Percentiles rank a stretch among this genome's conserved stretches.
phyloP scores from a whole-genome alignment of 2,329 filamentous ascomycete genomes.

The Colletotrichum falcatum region DNA sequence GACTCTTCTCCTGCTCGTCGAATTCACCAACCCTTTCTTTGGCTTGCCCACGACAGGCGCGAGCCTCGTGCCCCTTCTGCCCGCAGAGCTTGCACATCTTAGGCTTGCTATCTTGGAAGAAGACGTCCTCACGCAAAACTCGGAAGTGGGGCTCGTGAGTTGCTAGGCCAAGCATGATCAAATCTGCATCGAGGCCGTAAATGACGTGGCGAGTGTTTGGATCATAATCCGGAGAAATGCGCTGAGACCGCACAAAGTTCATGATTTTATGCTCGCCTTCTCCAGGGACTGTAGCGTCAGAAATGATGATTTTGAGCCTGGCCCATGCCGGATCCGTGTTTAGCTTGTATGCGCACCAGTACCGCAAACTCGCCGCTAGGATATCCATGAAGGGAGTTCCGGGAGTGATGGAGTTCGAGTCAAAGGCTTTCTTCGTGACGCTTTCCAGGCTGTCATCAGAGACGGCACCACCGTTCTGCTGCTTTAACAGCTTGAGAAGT shows the following conservation, averaged over 20 bases:
- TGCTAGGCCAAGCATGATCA: slow-evolving; percentile 97
- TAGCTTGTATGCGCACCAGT: slow-evolving; percentile 98
- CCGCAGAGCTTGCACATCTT: slow-evolving; percentile 90
- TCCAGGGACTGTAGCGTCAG: slow-evolving; percentile 95
- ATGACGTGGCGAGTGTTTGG: slow-evolving; percentile 98
- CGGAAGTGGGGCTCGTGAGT: slow-evolving; percentile 98
- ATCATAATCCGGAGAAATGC: slow-evolving; percentile 89
- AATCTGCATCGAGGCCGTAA: slow-evolving; percentile 95
- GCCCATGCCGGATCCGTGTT: slow-evolving; percentile 97
- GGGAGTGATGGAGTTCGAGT: slow-evolving; percentile 88
- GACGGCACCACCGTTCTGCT: slow-evolving; percentile 76
- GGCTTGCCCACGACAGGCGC: slow-evolving; percentile 82
- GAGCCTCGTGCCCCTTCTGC: slow-evolving; percentile 90
- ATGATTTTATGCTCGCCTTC: slow-evolving; percentile 99
- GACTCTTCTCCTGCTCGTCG: slow-evolving; percentile 81
- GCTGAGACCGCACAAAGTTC: slow-evolving; percentile 95
- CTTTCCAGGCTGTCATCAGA: slow-evolving; percentile 72
- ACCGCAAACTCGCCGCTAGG: slow-evolving; percentile 87
- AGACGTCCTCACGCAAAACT: slow-evolving; percentile 96
- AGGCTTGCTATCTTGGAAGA: slow-evolving; percentile 86
- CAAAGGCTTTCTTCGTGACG: slow-evolving; percentile 89
- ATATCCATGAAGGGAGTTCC: slow-evolving; percentile 99
- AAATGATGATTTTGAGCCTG: slow-evolving; percentile 97
- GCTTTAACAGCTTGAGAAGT: slow-evolving; percentile 84
- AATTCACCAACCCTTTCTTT: slow-evolving; percentile 84